Evolutionary conservation across 1,284 basidiomycete species (phyloP).

Genomic region (Agaricales sp.): DNA sequence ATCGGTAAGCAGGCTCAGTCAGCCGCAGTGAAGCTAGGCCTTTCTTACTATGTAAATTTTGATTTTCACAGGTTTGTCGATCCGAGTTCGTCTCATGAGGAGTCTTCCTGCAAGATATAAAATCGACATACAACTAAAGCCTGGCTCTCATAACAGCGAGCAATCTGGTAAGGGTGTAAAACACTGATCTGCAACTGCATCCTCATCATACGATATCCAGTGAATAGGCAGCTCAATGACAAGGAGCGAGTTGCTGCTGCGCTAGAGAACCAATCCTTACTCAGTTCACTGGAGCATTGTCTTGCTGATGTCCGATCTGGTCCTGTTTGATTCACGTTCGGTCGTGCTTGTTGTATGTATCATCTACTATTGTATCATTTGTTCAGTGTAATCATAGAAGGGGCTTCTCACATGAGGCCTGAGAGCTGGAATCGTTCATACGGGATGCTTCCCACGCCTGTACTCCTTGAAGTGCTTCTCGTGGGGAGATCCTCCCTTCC

Average conservation of each 20-base stretch:
- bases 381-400: conserved; percentile 1
- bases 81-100: conserved; percentile 85
- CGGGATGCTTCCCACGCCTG: no score
- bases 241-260: conserved; percentile 98
- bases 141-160: conserved; percentile 94
- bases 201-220: conserved; percentile 25
- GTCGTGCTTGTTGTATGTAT: not conserved
- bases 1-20: conserved; percentile 55
- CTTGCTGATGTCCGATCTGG: conserved; percentile 42
- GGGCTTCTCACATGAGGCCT: no score
- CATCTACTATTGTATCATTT: conserved; percentile 5
- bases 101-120: conserved; percentile 91
- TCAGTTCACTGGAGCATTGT: conserved; percentile 87
- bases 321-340: not conserved
- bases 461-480: no score
- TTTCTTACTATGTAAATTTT: not conserved
- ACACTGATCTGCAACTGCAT: not conserved
- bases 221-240: conserved; percentile 98
- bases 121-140: conserved; percentile 88
- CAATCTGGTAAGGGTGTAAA: conserved; percentile 52
- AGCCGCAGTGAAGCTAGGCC: not conserved
- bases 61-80: conserved; percentile 65
- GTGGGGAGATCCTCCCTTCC: no score
- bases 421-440: no score
- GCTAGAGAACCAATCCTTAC: conserved; percentile 81